phyloP scores from a whole-genome alignment of 2,329 filamentous ascomycete genomes.

The Herpomyces periplanetae region DNA sequence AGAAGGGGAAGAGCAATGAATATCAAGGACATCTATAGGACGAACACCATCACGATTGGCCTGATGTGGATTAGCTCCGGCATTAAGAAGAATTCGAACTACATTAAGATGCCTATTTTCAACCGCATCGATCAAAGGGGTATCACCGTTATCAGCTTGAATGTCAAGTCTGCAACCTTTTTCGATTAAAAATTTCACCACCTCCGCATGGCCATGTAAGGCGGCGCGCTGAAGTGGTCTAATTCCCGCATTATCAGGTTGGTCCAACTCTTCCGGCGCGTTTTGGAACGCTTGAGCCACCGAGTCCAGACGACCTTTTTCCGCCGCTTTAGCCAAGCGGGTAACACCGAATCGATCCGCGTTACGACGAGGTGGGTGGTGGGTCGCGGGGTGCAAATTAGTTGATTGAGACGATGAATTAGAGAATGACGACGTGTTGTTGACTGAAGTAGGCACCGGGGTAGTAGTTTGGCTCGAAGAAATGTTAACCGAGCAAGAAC shows the following conservation, averaged over 20 bases:
- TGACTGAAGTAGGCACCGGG: too few relatives aligned
- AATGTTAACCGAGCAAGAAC: too few relatives aligned
- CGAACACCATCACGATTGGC: too few relatives aligned
- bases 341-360: slow-evolving; percentile 77
- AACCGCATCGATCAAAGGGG: slow-evolving; percentile 71
- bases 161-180: slow-evolving; percentile 52
- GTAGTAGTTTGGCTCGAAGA: too few relatives aligned
- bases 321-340: slow-evolving; percentile 52
- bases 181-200: slow-evolving; percentile 51
- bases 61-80: slow-evolving; percentile 23
- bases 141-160: slow-evolving; percentile 40
- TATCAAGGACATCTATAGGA: too few relatives aligned
- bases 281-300: slow-evolving; percentile 35
- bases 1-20: too few relatives aligned
- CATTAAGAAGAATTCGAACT: slow-evolving; percentile 39
- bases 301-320: slow-evolving; percentile 37
- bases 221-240: slow-evolving; percentile 76
- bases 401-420: too few relatives aligned
- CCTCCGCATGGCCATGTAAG: slow-evolving; percentile 44
- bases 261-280: slow-evolving; percentile 50
- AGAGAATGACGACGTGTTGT: too few relatives aligned
- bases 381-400: too few relatives aligned
- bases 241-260: slow-evolving; percentile 78
- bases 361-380: too few relatives aligned
- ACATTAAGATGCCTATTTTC: slow-evolving; percentile 77